phyloP scores from a whole-genome alignment of 2,329 filamentous ascomycete genomes.

The Alternaria hordeiaustralica region DNA sequence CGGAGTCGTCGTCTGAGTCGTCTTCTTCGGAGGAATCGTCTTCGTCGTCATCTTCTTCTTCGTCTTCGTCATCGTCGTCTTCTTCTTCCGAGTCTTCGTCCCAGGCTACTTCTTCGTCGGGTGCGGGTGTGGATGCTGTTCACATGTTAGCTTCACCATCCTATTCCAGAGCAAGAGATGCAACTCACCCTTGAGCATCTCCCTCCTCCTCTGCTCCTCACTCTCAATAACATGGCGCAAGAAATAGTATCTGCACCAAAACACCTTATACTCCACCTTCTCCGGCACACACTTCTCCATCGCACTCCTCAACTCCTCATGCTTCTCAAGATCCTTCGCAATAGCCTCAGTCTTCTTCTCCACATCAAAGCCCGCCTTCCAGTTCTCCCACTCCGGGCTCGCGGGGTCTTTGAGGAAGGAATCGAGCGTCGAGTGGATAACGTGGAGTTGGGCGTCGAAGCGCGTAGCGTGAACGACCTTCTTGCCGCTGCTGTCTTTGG shows the following conservation, averaged over 20 bases:
- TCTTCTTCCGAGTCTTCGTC: conserved; percentile 74
- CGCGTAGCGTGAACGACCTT: conserved; percentile 92
- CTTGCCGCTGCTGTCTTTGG: conserved; percentile 87
- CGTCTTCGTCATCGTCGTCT: conserved; percentile 31
- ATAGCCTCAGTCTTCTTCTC: conserved; percentile 87
- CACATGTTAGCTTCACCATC: neutral
- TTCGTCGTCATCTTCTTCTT: conserved; percentile 34
- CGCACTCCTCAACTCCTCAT: conserved; percentile 80
- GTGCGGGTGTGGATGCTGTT: conserved; percentile 66
- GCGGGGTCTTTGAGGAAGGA: conserved; percentile 82
- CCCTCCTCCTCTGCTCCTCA: conserved; percentile 85
- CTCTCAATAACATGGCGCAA: conserved; percentile 90
- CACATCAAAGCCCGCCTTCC: conserved; percentile 76
- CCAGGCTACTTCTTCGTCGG: conserved; percentile 74
- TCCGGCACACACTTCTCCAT: conserved; percentile 98
- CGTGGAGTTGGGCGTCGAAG: conserved; percentile 94
- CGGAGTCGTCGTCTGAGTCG: conserved; percentile 16
- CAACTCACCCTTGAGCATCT: conserved; percentile 83
- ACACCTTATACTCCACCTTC: conserved; percentile 83
- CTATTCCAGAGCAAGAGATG: accelerated
- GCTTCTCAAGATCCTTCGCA: conserved; percentile 79
- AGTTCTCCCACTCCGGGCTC: conserved; percentile 75
- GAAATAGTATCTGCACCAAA: conserved; percentile 97
- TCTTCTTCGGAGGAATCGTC: conserved; percentile 22
- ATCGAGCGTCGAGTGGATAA: conserved; percentile 85